Evolutionary conservation across 192 early-diverging fungal species (phyloP), one percentile per base, ranked within the genome.

Genomic region (Cetraspora pellucida): DNA sequence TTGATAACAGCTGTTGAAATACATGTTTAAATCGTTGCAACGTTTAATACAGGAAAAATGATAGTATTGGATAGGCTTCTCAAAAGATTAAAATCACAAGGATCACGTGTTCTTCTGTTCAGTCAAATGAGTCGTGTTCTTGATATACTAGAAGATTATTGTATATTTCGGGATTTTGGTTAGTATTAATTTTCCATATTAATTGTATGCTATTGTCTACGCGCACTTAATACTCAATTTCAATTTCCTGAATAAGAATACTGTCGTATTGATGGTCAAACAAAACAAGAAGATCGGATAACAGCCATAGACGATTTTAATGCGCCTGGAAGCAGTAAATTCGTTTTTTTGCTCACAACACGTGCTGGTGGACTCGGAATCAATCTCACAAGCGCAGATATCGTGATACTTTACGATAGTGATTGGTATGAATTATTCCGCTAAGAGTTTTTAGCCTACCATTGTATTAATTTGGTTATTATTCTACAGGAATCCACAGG

Each of bases 91-190:
- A 93, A 93, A 77, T 93, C 89, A 28, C 89, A 93, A 75, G 97
- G 97, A 2, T 99, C 97, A 25, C 93, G 97, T 27, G 95, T 98
- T 1, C 81, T 99, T 64, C 85, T 99, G 3, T 99, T 99, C 82
- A 94, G 93, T 84, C 97, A 99, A 85, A 99, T 99, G 98, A 96
- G 94, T 82, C 91, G 97, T 68, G 90, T 99, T 81, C 85, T 99
- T 55, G 98, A 99, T 81, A 98, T 99, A 78, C 81, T 99, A 31
- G 97, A 98, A 83, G 96, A 99, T 84, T 99, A 98, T 77, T 97
- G 95, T 80, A 86, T 91, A 64, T 97, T 95, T 85, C 91, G 92
- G 47, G 91, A 87, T 7, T 98, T 92, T 90, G 84, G 91, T 89
- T 77, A 1, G 75, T 10, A 14, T 23, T 23, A 23, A 23, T 5